phyloP scores from a whole-genome alignment of 768 basidiomycete species.

The Podaxis sp. region DNA sequence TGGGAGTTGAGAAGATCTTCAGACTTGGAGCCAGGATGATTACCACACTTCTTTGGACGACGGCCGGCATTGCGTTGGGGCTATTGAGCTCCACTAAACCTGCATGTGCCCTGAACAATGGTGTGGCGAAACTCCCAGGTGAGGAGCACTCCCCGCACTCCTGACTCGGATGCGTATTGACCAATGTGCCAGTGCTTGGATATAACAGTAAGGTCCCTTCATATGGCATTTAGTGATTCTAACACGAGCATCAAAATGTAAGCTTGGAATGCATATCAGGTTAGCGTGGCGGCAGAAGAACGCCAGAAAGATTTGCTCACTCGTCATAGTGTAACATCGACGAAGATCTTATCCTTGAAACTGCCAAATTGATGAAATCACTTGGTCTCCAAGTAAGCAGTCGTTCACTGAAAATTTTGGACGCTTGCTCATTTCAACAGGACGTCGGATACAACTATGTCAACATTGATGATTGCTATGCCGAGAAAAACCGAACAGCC shows the following conservation, averaged over 20 bases:
- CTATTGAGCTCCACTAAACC: slow-evolving; percentile 15
- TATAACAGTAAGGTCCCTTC: slow-evolving; percentile 53
- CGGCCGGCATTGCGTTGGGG: slow-evolving; percentile 20
- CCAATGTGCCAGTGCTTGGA: slow-evolving; percentile 46
- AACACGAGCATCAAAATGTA: background rate
- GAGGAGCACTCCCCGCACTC: slow-evolving; percentile 15
- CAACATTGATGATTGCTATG: slow-evolving; percentile 67
- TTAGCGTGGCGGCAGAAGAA: slow-evolving; percentile 24
- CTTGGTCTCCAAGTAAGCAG: slow-evolving; percentile 48
- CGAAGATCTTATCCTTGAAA: slow-evolving; percentile 51
- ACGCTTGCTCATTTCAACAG: slow-evolving; percentile 26
- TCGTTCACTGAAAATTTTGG: background rate
- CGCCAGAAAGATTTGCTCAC: background rate
- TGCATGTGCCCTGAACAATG: slow-evolving; percentile 29
- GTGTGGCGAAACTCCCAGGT: slow-evolving; percentile 40
- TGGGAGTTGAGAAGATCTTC: background rate
- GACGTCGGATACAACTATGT: slow-evolving; percentile 58
- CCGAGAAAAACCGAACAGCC: slow-evolving; percentile 51
- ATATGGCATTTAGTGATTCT: background rate
- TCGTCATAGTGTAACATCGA: slow-evolving; percentile 65
- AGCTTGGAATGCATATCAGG: slow-evolving; percentile 76
- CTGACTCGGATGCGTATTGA: background rate
- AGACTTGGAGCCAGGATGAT: slow-evolving; percentile 19
- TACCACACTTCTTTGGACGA: slow-evolving; percentile 21
- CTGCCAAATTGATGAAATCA: slow-evolving; percentile 47